A percentile compares a stretch with the other conserved stretches of the same genome.
phyloP scores from a whole-genome alignment of 2,329 filamentous ascomycete genomes.

The Beauveria bassiana region DNA sequence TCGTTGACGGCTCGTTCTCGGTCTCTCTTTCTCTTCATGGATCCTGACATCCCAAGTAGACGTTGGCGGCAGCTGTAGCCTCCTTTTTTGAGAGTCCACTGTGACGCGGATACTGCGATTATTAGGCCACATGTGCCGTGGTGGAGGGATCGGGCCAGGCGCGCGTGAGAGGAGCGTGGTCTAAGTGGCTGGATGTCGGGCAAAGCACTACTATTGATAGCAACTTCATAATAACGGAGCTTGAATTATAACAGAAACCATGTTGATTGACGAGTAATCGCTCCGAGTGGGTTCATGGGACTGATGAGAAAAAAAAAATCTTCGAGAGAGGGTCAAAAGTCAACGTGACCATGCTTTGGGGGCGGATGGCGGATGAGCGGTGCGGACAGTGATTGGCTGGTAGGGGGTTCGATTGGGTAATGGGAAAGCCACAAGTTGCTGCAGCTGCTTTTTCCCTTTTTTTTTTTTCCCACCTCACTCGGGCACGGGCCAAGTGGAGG shows the following conservation, averaged over 20 bases:
- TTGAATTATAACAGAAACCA: no score
- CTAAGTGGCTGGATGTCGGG: background rate
- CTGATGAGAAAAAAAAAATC: background rate
- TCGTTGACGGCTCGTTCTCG: no score
- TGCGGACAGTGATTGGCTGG: constrained; percentile 2
- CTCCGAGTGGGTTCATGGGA: background rate
- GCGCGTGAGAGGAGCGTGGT: background rate
- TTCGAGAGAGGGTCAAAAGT: constrained; percentile 2
- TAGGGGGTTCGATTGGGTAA: constrained; percentile 6
- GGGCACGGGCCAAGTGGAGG: no score
- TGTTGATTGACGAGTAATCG: background rate
- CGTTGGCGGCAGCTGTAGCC: constrained; percentile 2
- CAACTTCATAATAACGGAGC: background rate
- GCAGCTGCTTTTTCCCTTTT: background rate
- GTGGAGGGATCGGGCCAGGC: background rate
- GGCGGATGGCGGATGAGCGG: background rate
- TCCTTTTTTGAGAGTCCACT: background rate
- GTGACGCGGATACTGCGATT: background rate
- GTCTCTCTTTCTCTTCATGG: no score
- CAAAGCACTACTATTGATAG: background rate
- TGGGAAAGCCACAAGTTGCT: background rate
- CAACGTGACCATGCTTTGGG: constrained; percentile 2
- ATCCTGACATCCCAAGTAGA: background rate
- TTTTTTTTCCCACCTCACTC: background rate
- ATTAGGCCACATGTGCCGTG: background rate